These are phyloP conservation scores for Tylopilus sp. DNA, from an alignment of 1,284 basidiomycete species.

Conservation along the genomic window DNA sequence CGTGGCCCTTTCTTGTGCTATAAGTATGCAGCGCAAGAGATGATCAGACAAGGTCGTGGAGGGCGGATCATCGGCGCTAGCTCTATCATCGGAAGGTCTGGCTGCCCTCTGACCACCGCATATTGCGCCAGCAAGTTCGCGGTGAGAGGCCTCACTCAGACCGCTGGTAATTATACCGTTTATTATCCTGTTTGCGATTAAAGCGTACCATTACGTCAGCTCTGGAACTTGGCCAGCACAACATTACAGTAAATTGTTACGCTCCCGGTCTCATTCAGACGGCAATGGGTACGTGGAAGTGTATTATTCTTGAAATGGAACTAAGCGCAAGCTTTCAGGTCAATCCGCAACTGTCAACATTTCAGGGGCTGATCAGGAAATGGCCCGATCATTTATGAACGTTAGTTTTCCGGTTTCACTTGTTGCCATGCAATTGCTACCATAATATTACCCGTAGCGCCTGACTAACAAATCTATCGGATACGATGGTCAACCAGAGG, in stretches of 20 bases:
- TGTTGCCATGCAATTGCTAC: not conserved
- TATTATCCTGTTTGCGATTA: not conserved
- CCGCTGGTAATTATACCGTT: not conserved
- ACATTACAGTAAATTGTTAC: constrained; percentile 2
- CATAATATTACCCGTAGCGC: not conserved
- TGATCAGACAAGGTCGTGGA: constrained; percentile 37
- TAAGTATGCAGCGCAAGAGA: constrained; percentile 33
- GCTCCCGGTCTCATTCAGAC: not conserved
- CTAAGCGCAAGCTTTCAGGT: not conserved
- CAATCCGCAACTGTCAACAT: no score
- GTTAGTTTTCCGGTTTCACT: not conserved
- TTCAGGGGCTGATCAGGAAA: not conserved
- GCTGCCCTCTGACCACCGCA: not conserved
- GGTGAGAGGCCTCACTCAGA: constrained; percentile 1
- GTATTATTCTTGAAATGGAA: not conserved
- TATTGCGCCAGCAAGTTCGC: constrained; percentile 5
- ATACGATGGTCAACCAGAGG: constrained; percentile 10
- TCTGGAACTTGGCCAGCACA: not conserved
- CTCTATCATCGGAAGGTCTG: constrained; percentile 19
- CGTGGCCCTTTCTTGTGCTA: constrained; percentile 34
- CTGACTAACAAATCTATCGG: not conserved
- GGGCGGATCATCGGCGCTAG: constrained; percentile 37
- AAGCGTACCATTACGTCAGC: not conserved
- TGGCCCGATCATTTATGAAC: not conserved
- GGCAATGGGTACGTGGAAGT: not conserved